These are phyloP conservation scores for Cicer bijugum DNA, from an alignment of 306 rosid genomes.

Conservation along the genomic window DNA sequence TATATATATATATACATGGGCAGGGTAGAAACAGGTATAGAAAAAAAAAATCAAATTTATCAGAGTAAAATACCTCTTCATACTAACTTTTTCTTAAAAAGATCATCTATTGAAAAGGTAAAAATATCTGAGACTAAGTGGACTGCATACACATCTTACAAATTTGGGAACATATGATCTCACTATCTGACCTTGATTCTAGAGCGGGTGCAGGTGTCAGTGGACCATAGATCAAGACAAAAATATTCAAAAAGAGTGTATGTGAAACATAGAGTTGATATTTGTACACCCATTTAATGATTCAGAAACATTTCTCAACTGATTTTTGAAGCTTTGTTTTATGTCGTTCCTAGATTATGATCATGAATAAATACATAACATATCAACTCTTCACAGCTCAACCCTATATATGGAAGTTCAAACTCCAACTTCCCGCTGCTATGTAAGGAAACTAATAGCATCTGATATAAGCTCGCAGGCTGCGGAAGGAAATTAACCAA, in stretches of 20 bases:
- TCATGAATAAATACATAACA: background rate
- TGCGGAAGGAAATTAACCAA: background rate
- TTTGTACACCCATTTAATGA: background rate
- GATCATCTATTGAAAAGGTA: background rate
- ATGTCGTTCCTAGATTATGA: too few species aligned
- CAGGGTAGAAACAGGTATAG: background rate
- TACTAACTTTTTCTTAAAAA: background rate
- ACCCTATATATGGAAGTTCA: background rate
- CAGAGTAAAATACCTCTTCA: too few species aligned
- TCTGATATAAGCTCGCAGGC: background rate
- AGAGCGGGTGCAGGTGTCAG: background rate
- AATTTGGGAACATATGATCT: background rate
- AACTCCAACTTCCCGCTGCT: background rate
- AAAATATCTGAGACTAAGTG: background rate
- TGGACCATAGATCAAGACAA: constrained; percentile 18
- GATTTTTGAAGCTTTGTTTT: background rate
- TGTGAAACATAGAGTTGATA: too few species aligned
- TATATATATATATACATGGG: background rate
- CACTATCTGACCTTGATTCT: background rate
- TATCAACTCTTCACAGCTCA: background rate
- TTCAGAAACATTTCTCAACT: background rate
- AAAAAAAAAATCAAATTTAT: background rate
- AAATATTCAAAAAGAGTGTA: background rate
- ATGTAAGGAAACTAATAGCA: background rate
- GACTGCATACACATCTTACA: background rate